These are phyloP conservation scores for Colletotrichum sp. DNA, from an alignment of 2,329 filamentous ascomycete species.

Conservation along the genomic window DNA sequence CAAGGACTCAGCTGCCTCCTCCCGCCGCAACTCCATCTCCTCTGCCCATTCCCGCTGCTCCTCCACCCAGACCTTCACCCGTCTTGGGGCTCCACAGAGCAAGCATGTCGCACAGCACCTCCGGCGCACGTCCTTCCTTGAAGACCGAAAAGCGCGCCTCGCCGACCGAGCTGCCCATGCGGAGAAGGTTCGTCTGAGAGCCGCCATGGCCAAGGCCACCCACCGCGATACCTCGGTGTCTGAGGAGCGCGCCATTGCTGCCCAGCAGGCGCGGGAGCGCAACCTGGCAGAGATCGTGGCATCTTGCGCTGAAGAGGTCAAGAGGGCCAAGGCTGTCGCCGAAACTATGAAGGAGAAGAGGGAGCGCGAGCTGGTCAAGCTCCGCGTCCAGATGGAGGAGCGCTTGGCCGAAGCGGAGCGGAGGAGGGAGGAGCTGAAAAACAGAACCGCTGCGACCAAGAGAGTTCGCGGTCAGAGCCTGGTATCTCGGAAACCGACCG, in stretches of 20 bases:
- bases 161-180: constrained; percentile 83
- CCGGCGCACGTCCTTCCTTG: constrained; percentile 79
- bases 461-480: constrained; percentile 60
- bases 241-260: constrained; percentile 79
- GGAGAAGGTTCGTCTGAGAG: constrained; percentile 80
- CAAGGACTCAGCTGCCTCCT: constrained; percentile 79
- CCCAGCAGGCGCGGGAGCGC: constrained; percentile 78
- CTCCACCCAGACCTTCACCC: constrained; percentile 57
- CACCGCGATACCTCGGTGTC: constrained; percentile 68
- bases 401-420: constrained; percentile 78
- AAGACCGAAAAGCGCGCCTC: constrained; percentile 79
- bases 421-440: constrained; percentile 69
- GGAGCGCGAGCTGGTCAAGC: constrained; percentile 73
- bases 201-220: constrained; percentile 74
- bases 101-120: constrained; percentile 81
- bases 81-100: constrained; percentile 67
- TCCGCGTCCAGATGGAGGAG: constrained; percentile 79
- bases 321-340: constrained; percentile 81
- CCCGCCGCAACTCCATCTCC: constrained; percentile 80
- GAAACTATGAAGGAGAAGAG: constrained; percentile 83
- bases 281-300: constrained; percentile 84
- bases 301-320: constrained; percentile 82
- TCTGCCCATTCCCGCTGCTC: constrained; percentile 76
- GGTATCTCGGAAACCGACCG: constrained; percentile 53
- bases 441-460: constrained; percentile 52